A percentile compares a stretch with the other conserved stretches of the same genome.
These are phyloP conservation scores for Agaricus blazei DNA, from an alignment of 768 basidiomycete genomes.

Conservation along the genomic window DNA sequence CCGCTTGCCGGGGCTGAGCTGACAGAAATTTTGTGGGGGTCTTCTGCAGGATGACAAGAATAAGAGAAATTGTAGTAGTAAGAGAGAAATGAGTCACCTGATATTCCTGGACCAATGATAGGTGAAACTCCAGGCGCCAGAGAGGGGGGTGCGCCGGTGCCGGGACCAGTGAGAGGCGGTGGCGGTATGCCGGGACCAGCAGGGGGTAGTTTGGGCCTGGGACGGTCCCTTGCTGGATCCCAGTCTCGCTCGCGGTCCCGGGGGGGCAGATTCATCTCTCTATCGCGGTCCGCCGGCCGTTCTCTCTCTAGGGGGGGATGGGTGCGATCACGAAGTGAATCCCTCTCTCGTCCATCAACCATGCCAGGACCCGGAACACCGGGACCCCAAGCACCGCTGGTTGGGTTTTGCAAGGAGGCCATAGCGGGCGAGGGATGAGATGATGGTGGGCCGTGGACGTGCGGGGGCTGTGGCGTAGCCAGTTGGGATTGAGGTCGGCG, in stretches of 20 bases:
- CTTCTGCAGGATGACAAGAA: not conserved
- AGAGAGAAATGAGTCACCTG: not conserved
- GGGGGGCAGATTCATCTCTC: constrained; percentile 8
- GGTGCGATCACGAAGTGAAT: constrained; percentile 8
- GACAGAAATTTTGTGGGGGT: constrained; percentile 8
- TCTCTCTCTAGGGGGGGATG: constrained; percentile 10
- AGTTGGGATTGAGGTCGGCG: constrained; percentile 7
- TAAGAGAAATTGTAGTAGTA: not conserved
- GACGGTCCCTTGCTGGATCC: not conserved
- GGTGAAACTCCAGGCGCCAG: constrained; percentile 7
- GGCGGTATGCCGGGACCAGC: constrained; percentile 7
- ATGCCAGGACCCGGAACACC: constrained; percentile 5
- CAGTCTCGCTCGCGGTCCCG: constrained; percentile 8
- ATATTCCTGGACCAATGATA: constrained; percentile 4
- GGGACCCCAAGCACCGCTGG: constrained; percentile 6
- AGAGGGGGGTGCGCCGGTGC: constrained; percentile 8
- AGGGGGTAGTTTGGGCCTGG: constrained; percentile 3
- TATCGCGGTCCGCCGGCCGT: constrained; percentile 5
- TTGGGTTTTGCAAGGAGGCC: constrained; percentile 12
- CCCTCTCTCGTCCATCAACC: constrained; percentile 10
- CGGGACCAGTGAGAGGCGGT: constrained; percentile 4
- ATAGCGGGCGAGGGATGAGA: constrained; percentile 14
- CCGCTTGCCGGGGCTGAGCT: constrained; percentile 8
- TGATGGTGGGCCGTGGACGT: constrained; percentile 8
- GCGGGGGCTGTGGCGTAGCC: constrained; percentile 7